Evolutionary conservation across 495 filamentous ascomycete species (phyloP).

Genomic region (Penicillium desertorum): DNA sequence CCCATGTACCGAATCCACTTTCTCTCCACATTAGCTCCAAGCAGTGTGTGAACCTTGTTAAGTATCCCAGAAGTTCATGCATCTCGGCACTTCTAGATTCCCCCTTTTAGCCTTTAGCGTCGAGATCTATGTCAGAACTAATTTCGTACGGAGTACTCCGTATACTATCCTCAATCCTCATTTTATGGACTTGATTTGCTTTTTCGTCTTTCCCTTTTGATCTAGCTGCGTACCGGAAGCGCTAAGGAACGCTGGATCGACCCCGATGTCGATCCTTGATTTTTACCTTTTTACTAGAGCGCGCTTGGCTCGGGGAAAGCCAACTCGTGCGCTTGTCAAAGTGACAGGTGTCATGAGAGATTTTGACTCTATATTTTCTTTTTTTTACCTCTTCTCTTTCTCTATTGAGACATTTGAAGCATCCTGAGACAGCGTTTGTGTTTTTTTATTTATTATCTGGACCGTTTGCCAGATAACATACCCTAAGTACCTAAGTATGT

Average conservation of each 20-base stretch:
- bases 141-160: not conserved
- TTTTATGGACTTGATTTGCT: slow-evolving; percentile 21
- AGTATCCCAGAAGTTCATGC: slow-evolving; percentile 24
- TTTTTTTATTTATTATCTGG: not conserved
- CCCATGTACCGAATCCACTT: slow-evolving; percentile 7
- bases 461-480: slow-evolving; percentile 6
- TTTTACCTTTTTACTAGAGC: slow-evolving; percentile 18
- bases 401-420: slow-evolving; percentile 9
- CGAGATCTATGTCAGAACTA: slow-evolving; percentile 3
- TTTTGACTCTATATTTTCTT: not conserved
- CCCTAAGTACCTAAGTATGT: not conserved
- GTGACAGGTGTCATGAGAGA: slow-evolving; percentile 29
- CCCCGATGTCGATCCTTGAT: slow-evolving; percentile 22
- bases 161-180: slow-evolving; percentile 4
- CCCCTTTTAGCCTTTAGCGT: slow-evolving; percentile 15
- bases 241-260: slow-evolving; percentile 19
- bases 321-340: slow-evolving; percentile 16
- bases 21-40: slow-evolving; percentile 6
- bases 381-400: slow-evolving; percentile 14
- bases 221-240: slow-evolving; percentile 26
- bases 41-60: slow-evolving; percentile 2
- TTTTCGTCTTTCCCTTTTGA: slow-evolving; percentile 28
- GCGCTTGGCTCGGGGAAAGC: slow-evolving; percentile 16
- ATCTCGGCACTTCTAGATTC: slow-evolving; percentile 8
- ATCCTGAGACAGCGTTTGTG: slow-evolving; percentile 17